Evolutionary conservation across 1,284 basidiomycete species (phyloP).

Genomic region (Trichosporon sp.): DNA sequence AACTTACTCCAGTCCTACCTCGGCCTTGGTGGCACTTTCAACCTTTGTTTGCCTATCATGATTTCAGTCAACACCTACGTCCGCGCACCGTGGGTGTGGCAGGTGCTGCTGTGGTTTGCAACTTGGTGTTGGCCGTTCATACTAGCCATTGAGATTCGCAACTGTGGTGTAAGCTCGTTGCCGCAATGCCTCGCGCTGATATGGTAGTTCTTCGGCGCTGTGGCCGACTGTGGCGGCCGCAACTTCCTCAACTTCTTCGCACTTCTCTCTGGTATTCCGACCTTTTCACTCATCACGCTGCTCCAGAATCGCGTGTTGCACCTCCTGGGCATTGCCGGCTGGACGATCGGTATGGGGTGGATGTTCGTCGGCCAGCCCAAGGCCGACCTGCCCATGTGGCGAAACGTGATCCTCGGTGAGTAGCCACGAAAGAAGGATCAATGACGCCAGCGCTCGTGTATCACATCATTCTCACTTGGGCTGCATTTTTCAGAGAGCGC

Average conservation of each 20-base stretch:
- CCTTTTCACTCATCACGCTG: conserved; percentile 69
- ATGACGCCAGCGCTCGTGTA: conserved; percentile 40
- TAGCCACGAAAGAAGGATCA: too few species aligned
- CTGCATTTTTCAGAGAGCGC: conserved; percentile 47
- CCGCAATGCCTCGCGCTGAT: too few species aligned
- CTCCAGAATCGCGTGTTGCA: conserved; percentile 63
- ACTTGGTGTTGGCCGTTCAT: conserved; percentile 6
- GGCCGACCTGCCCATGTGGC: background rate
- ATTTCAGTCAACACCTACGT: conserved; percentile 27
- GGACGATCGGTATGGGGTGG: background rate
- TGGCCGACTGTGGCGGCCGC: background rate
- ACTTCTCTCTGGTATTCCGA: conserved; percentile 55
- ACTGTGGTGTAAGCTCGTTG: background rate
- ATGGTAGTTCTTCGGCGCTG: background rate
- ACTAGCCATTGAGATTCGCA: background rate
- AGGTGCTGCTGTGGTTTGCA: background rate
- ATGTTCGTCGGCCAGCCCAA: background rate
- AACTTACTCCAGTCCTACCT: conserved; percentile 24
- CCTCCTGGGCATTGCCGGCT: conserved; percentile 39
- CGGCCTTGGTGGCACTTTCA: conserved; percentile 30
- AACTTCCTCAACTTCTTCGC: conserved; percentile 6
- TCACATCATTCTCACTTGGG: conserved; percentile 42
- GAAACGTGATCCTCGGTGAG: conserved; percentile 5
- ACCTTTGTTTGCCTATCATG: conserved; percentile 31
- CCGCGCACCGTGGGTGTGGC: conserved; percentile 2